A percentile compares a stretch with the other conserved stretches of the same genome.
Evolutionary conservation across 441 rosid genomes (phyloP).

Genomic region (Gossypium gossypioides): DNA sequence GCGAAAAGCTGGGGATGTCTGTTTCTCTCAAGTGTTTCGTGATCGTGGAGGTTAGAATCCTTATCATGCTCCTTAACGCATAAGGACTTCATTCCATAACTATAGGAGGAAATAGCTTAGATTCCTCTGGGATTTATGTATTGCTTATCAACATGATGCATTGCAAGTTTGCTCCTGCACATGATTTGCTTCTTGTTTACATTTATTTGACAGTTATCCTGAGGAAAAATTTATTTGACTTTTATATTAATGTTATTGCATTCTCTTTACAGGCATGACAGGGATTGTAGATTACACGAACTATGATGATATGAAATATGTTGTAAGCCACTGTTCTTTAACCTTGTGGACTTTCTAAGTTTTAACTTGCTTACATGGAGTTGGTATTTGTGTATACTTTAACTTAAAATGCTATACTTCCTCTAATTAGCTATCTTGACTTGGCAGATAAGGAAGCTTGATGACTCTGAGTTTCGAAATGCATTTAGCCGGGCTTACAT

Average conservation of each 20-base stretch:
- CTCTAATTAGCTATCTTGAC: neutral
- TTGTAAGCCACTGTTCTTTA: constrained; percentile 48
- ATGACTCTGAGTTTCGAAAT: constrained; percentile 80
- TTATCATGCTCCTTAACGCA: neutral
- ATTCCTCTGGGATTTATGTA: neutral
- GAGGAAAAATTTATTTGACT: neutral
- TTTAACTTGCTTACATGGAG: neutral
- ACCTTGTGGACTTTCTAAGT: neutral
- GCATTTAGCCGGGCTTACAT: constrained; percentile 72
- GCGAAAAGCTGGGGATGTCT: constrained; percentile 93
- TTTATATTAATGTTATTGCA: neutral
- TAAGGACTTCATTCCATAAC: neutral
- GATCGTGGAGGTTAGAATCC: constrained; percentile 57
- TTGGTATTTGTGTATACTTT: neutral
- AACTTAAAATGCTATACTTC: neutral
- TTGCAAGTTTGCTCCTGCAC: neutral
- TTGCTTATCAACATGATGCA: neutral
- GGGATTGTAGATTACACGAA: constrained; percentile 89
- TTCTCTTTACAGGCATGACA: constrained; percentile 54
- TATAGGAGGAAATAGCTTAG: neutral
- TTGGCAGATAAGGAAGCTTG: constrained; percentile 68
- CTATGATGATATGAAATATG: constrained; percentile 89
- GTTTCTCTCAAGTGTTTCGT: constrained; percentile 86
- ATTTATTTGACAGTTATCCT: neutral
- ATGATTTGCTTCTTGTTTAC: neutral